phyloP scores from a whole-genome alignment of 192 early-diverging fungal species.

The Coemansia sp. region DNA sequence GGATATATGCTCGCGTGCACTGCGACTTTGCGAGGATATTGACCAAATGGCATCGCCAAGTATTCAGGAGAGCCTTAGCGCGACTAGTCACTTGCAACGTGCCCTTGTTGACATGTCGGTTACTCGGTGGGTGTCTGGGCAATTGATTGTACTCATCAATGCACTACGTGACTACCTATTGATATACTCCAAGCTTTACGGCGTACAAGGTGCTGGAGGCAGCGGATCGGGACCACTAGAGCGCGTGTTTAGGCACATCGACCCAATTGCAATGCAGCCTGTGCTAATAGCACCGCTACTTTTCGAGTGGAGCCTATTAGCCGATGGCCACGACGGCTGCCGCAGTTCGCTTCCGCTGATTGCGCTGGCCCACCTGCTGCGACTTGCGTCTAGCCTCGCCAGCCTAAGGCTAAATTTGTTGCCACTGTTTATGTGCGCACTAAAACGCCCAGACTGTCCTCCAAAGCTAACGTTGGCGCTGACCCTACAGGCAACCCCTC shows the following conservation, averaged over 20 bases:
- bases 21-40: conserved; percentile 10
- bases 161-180: conserved; percentile 10
- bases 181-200: not conserved
- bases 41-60: conserved; percentile 5
- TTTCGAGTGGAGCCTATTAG: conserved; percentile 9
- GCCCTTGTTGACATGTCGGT: not conserved
- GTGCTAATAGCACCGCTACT: conserved; percentile 29
- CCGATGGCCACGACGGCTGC: not conserved
- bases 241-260: not conserved
- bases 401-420: conserved; percentile 17
- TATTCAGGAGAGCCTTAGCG: not conserved
- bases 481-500: conserved; percentile 14
- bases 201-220: not conserved
- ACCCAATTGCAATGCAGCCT: conserved; percentile 1
- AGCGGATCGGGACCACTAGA: not conserved
- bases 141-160: conserved; percentile 9
- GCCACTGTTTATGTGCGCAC: conserved; percentile 19
- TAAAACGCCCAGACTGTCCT: conserved; percentile 12
- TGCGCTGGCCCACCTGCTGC: conserved; percentile 11
- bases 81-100: not conserved
- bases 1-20: conserved; percentile 9
- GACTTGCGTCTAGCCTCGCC: not conserved
- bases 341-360: not conserved
- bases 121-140: conserved; percentile 3
- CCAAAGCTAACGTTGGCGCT: conserved; percentile 14